These are phyloP conservation scores for Fusarium caatingaense DNA, from an alignment of 2,329 filamentous ascomycete species.

Conservation along the genomic window DNA sequence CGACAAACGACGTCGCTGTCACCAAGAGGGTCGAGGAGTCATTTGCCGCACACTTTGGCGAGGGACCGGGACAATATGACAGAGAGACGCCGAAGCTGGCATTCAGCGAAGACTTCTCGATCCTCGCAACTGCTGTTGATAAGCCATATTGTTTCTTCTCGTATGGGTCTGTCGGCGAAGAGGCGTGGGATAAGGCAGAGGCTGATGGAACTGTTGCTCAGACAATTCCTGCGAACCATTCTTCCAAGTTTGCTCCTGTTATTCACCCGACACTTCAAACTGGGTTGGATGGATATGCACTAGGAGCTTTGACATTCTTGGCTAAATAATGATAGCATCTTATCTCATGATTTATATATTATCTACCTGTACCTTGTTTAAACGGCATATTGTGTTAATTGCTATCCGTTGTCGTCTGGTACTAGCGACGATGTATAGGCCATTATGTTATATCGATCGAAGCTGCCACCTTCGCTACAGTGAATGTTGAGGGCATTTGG, in stretches of 20 bases:
- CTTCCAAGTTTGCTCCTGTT: slow-evolving; percentile 41
- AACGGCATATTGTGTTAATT: too few relatives aligned
- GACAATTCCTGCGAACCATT: slow-evolving; percentile 43
- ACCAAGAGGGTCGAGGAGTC: slow-evolving; percentile 55
- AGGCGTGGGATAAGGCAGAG: slow-evolving; percentile 31
- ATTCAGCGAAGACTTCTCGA: slow-evolving; percentile 67
- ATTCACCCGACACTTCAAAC: slow-evolving; percentile 42
- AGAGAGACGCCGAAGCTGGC: slow-evolving; percentile 54
- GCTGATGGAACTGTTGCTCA: slow-evolving; percentile 27
- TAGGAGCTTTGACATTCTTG: slow-evolving; percentile 12
- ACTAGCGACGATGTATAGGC: too few relatives aligned
- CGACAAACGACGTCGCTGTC: slow-evolving; percentile 62
- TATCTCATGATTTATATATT: not conserved
- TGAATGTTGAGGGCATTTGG: too few relatives aligned
- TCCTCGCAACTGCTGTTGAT: slow-evolving; percentile 36
- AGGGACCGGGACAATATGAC: slow-evolving; percentile 41
- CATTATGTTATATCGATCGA: too few relatives aligned
- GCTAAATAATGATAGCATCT: not conserved
- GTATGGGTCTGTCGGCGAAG: slow-evolving; percentile 28
- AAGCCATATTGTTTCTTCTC: slow-evolving; percentile 41
- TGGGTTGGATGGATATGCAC: slow-evolving; percentile 18
- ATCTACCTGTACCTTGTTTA: accelerated
- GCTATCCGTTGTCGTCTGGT: too few relatives aligned
- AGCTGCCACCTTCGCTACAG: too few relatives aligned
- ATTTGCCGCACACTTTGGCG: slow-evolving; percentile 60